Percentiles rank a stretch among this genome's conserved stretches.
Conservation (phyloP, 2,329 filamentous ascomycete genomes). For the Alternaria gansuensis region DNA sequence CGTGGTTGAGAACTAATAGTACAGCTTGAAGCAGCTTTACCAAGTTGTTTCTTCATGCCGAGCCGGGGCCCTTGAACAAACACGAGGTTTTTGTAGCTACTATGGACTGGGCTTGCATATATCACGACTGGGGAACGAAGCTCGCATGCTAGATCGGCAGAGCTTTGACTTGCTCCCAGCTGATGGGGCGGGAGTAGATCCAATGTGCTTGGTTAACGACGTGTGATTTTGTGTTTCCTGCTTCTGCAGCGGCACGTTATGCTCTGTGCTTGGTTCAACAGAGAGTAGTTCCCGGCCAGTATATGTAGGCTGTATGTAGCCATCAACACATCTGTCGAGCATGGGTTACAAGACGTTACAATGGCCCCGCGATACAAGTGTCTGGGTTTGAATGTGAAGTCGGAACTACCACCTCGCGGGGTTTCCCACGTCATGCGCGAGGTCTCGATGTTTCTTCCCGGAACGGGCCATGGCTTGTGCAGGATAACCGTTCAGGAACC, state of each 20-base stretch:
- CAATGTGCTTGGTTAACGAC: conserved; percentile 16
- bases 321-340: conserved; percentile 12
- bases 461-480: conserved; percentile 30
- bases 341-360: conserved; percentile 31
- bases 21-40: conserved; percentile 14
- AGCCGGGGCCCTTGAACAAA: conserved; percentile 12
- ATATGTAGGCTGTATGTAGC: conserved; percentile 3
- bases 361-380: conserved; percentile 25
- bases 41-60: conserved; percentile 30
- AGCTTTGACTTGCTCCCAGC: conserved; percentile 38
- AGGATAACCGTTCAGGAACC: conserved; percentile 32
- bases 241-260: conserved; percentile 25
- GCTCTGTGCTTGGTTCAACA: conserved; percentile 27
- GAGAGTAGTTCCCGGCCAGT: conserved; percentile 27
- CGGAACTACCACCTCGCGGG: conserved; percentile 43
- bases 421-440: conserved; percentile 33
- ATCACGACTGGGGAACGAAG: conserved; percentile 27
- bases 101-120: conserved; percentile 35
- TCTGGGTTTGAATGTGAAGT: conserved; percentile 30
- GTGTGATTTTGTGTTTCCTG: conserved; percentile 7
- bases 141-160: conserved; percentile 39
- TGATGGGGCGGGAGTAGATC: conserved; percentile 16
- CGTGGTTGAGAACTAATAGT: conserved; percentile 20
- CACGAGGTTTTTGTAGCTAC: conserved; percentile 27
- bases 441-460: conserved; percentile 26